phyloP scores from a whole-genome alignment of 1,139 yeast genomes.

The Yamadazyma songkhlaensis region DNA sequence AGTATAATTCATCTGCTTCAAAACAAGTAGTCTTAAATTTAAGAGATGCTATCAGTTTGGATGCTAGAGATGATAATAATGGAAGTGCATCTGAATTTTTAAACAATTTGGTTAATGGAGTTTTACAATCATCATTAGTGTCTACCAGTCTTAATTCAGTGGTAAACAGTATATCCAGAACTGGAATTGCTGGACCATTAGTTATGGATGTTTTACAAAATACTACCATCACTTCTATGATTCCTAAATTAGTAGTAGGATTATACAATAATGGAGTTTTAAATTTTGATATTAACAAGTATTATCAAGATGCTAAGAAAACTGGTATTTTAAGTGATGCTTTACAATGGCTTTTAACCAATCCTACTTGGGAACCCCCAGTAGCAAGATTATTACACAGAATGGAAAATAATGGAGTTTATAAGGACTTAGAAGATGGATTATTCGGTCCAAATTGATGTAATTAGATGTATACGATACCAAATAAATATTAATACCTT shows the following conservation, averaged over 20 bases:
- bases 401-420: conserved; percentile 34
- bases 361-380: conserved; percentile 31
- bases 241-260: conserved; percentile 23
- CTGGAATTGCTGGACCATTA: conserved; percentile 30
- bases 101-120: conserved; percentile 28
- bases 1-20: conserved; percentile 13
- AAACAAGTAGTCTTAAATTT: conserved; percentile 13
- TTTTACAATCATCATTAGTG: conserved; percentile 25
- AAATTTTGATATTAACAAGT: conserved; percentile 22
- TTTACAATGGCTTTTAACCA: conserved; percentile 26
- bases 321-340: conserved; percentile 20
- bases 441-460: conserved; percentile 28
- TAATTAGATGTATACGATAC: too few relatives aligned
- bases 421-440: conserved; percentile 28
- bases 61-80: conserved; percentile 15
- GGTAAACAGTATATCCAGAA: conserved; percentile 30
- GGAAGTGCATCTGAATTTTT: conserved; percentile 37
- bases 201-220: conserved; percentile 26
- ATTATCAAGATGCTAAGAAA: conserved; percentile 24
- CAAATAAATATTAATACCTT: background rate
- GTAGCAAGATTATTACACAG: conserved; percentile 31
- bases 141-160: conserved; percentile 23
- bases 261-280: conserved; percentile 36
- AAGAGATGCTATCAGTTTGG: background rate
- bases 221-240: conserved; percentile 20